phyloP scores from a whole-genome alignment of 179 eudicot genomes.

The Beta lomatogona region DNA sequence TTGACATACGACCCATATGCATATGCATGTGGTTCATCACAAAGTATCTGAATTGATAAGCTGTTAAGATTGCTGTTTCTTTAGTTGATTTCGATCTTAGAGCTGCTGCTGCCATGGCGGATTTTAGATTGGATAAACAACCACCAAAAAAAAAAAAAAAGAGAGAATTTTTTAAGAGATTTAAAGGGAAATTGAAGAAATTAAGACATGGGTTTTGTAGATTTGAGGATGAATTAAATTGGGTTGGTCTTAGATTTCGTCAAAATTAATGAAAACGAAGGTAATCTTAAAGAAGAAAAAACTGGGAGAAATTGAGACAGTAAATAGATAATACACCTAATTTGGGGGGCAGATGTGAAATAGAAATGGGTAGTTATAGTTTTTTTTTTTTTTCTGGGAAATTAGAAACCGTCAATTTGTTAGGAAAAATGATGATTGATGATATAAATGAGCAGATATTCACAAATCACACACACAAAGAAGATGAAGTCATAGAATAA shows the following conservation, averaged over 20 bases:
- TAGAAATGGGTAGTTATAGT: slow-evolving; percentile 18
- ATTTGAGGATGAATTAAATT: slow-evolving; percentile 28
- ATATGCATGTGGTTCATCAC: slow-evolving; percentile 58
- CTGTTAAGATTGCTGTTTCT: slow-evolving; percentile 57
- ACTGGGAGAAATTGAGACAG: slow-evolving; percentile 3
- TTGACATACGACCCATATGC: slow-evolving; percentile 54
- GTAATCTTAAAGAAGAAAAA: neutral
- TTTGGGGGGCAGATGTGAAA: slow-evolving; percentile 11
- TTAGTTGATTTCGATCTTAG: slow-evolving; percentile 76
- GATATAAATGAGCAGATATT: slow-evolving; percentile 6
- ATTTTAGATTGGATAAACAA: neutral
- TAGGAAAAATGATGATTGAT: slow-evolving; percentile 15
- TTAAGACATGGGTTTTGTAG: slow-evolving; percentile 57
- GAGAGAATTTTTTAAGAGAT: slow-evolving; percentile 1
- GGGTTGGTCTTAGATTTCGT: slow-evolving; percentile 28
- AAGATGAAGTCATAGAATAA: slow-evolving; percentile 29
- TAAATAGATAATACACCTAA: neutral
- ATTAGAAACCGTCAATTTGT: slow-evolving; percentile 18
- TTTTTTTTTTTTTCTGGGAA: neutral
- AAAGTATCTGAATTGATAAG: slow-evolving; percentile 67
- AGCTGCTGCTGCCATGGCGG: slow-evolving; percentile 77
- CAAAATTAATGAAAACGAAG: slow-evolving; percentile 5
- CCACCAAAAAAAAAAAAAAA: neutral
- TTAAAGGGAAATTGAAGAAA: slow-evolving; percentile 21
- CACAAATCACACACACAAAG: slow-evolving; percentile 13